Percentiles rank a stretch among this genome's conserved stretches.
phyloP scores from a whole-genome alignment of 1,284 basidiomycete species.

The Puccinia hordei region DNA sequence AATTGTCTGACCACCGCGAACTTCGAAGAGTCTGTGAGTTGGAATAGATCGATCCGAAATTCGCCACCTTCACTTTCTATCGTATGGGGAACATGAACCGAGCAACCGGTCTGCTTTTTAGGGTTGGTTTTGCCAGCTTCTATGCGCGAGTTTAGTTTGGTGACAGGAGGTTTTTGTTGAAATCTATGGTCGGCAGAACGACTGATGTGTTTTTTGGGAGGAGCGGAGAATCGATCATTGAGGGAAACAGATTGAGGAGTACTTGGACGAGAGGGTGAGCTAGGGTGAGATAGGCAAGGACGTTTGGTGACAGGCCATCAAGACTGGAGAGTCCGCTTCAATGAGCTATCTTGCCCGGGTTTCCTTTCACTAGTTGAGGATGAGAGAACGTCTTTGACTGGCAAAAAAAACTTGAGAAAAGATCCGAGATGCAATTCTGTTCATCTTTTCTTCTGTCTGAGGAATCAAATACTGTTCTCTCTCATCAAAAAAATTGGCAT shows the following conservation, averaged over 20 bases:
- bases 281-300: neutral
- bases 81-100: neutral
- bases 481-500: neutral
- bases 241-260: neutral
- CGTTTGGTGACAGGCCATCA: conserved; percentile 18
- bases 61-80: conserved; percentile 6
- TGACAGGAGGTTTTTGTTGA: neutral
- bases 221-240: neutral
- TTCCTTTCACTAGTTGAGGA: conserved; percentile 7
- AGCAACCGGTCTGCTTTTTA: neutral
- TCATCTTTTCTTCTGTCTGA: conserved; percentile 15
- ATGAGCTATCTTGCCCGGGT: neutral
- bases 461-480: conserved; percentile 19
- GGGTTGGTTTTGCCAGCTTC: neutral
- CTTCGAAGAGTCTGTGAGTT: neutral
- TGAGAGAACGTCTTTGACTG: neutral
- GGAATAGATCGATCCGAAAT: conserved; percentile 17
- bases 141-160: neutral
- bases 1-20: conserved; percentile 71
- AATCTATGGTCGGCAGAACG: neutral
- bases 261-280: too few relatives aligned
- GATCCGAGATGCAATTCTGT: neutral
- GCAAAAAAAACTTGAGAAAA: conserved; percentile 6
- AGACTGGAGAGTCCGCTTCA: conserved; percentile 5
- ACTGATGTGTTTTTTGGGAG: neutral